Conservation (phyloP, 768 basidiomycete species). For the Boletus rufocinnamomeus region DNA sequence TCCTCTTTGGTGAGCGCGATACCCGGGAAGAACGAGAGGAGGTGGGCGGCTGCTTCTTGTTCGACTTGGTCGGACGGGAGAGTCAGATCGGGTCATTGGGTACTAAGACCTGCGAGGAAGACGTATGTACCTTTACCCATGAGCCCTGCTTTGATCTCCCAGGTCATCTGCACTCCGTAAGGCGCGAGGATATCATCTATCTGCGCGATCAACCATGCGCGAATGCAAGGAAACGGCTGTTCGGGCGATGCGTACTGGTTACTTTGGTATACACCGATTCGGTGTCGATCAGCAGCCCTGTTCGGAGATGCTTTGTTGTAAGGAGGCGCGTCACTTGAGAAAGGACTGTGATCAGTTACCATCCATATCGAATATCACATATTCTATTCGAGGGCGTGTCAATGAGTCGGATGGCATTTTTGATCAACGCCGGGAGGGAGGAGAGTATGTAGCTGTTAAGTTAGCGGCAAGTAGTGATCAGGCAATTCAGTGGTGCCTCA, state of each 20-base stretch:
- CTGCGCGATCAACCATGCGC: conserved; percentile 2
- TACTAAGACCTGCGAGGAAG: neutral
- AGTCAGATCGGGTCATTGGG: neutral
- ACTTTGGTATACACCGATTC: conserved; percentile 77
- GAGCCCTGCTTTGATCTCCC: conserved; percentile 86
- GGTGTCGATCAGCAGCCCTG: conserved; percentile 76
- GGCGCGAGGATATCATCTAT: conserved; percentile 70
- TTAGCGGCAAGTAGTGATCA: no score
- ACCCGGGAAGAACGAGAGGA: conserved; percentile 76
- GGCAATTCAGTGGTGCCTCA: no score
- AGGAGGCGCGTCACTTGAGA: neutral
- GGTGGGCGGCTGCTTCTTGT: conserved; percentile 59
- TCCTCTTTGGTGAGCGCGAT: conserved; percentile 63
- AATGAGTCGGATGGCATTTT: conserved; percentile 13
- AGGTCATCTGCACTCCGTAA: conserved; percentile 78
- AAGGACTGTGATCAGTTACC: conserved; percentile 38
- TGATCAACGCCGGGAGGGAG: neutral
- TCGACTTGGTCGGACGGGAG: conserved; percentile 48
- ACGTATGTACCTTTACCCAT: conserved; percentile 85
- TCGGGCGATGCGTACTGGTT: conserved; percentile 55
- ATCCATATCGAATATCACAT: conserved; percentile 76
- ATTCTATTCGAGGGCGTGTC: conserved; percentile 43
- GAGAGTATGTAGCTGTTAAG: neutral
- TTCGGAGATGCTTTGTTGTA: conserved; percentile 6
- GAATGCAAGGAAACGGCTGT: neutral